Conservation (phyloP, 106 monocot genomes). For the Dendrobium catenatum region DNA sequence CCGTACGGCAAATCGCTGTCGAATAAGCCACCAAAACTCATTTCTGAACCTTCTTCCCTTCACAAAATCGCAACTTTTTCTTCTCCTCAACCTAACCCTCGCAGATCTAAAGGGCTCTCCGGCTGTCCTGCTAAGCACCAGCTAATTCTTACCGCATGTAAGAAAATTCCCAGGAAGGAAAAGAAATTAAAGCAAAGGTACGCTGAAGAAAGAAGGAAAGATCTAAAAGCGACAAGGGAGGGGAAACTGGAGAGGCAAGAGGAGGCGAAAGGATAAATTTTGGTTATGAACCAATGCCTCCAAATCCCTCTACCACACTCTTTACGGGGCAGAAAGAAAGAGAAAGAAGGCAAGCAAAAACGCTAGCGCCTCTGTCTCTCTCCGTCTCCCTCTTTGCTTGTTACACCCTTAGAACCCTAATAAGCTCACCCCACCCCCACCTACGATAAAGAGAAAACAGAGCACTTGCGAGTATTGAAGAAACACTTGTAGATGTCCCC, state of each 20-base stretch:
- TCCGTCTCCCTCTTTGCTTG: neutral
- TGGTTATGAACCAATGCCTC: slow-evolving; percentile 7
- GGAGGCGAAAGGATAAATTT: neutral
- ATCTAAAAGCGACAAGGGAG: neutral
- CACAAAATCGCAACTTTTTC: neutral
- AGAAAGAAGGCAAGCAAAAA: slow-evolving; percentile 11
- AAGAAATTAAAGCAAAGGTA: neutral
- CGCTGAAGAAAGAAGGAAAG: neutral
- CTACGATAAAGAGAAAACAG: neutral
- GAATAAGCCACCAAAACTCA: slow-evolving; percentile 10
- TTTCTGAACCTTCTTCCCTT: neutral
- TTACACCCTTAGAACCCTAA: neutral
- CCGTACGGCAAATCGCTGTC: slow-evolving; percentile 8
- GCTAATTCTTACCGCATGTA: neutral
- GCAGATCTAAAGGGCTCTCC: slow-evolving; percentile 6
- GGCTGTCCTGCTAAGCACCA: neutral
- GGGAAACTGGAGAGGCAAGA: neutral
- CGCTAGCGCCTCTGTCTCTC: slow-evolving; percentile 2
- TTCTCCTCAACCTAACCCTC: neutral
- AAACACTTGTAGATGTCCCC: neutral
- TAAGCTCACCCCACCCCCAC: neutral
- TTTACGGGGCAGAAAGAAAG: slow-evolving; percentile 10
- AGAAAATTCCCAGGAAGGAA: neutral
- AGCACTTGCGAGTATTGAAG: neutral
- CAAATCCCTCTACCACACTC: neutral